Base-by-base conservation (phyloP, 2,329 filamentous ascomycete genomes). In the Colletotrichum tofieldiae region DNA sequence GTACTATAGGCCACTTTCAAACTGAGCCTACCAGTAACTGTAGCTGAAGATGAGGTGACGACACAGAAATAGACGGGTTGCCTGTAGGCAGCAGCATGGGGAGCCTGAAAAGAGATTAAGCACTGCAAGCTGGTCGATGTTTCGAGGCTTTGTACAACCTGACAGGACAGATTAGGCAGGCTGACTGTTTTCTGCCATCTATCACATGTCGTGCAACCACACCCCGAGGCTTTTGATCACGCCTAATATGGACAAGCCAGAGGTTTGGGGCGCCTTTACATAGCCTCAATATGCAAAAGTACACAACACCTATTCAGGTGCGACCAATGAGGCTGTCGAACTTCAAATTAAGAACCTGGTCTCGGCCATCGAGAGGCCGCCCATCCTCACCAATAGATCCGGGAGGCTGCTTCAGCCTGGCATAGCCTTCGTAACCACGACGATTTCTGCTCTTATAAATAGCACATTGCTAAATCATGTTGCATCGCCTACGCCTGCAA, bases 181-280 rank as follows among this genome's bases (percentile, higher is more conserved):
- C 54, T 56, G 54, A 56, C 32, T n/a, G 20, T 26, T 4, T 6
- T 11, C n/a, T 41, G 20, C 16, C 5, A 56, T 7, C n/a, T 18
- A 16, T 12, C 11, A 2, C 7, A 23, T 39, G 35, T 7, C 5
- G 11, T 23, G 54, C 7, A 23, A 56, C n/a, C n/a, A 18, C 35
- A 26, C 5, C 12, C 1, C 2, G 12, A 39, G 39, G 3, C n/a
- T 18, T 2, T 2, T 11, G 18, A 18, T 3, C 0, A 2, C 20
- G 18, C 51, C 51, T 7, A n/a, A 35, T 35, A 35, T 9, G 51
- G 51, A 20, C 26, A 32, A 11, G 7, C 16, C 8, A 18, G 3
- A 16, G 3, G 1, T 32, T 11, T 20, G 2, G 2, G 47, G 14
- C 1, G 47, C 49, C 5, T 29, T 8, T 32, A 2, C 26, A 16